These are phyloP conservation scores for Corymbia calophylla DNA, from an alignment of 441 rosid genomes.

Conservation along the genomic window DNA sequence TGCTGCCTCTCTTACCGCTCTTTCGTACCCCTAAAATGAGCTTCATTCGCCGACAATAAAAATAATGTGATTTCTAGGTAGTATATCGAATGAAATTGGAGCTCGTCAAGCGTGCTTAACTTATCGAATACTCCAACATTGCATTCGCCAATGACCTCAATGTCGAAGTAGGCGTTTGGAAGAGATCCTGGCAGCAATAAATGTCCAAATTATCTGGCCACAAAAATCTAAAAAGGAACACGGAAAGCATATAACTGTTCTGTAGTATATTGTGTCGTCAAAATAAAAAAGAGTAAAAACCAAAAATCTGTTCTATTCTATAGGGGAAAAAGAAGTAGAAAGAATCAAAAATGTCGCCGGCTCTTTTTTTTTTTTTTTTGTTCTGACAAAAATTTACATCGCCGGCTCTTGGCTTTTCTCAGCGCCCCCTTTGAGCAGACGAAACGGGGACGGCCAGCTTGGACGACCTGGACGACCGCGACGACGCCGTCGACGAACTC, in stretches of 20 bases:
- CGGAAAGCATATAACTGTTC: neutral
- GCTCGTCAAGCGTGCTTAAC: neutral
- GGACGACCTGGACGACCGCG: neutral
- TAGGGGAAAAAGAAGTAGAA: neutral
- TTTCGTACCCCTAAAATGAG: neutral
- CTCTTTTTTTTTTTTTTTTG: neutral
- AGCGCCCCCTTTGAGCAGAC: neutral
- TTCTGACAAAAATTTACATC: neutral
- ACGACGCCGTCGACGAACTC: conserved; percentile 26
- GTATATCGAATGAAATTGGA: neutral
- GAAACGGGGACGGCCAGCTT: neutral
- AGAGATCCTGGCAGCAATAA: neutral
- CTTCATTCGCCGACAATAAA: neutral
- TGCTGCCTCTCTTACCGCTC: no score
- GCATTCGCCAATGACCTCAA: neutral
- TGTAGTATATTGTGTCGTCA: neutral
- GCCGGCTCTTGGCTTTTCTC: neutral
- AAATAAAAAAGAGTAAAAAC: neutral
- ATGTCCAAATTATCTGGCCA: neutral
- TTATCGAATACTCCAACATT: neutral
- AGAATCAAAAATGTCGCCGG: neutral
- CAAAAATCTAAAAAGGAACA: neutral
- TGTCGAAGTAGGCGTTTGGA: neutral
- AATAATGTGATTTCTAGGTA: neutral
- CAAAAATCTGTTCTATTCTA: neutral